phyloP scores from a whole-genome alignment of 2,329 filamentous ascomycete species.

The Arthrobotrys iridis region DNA sequence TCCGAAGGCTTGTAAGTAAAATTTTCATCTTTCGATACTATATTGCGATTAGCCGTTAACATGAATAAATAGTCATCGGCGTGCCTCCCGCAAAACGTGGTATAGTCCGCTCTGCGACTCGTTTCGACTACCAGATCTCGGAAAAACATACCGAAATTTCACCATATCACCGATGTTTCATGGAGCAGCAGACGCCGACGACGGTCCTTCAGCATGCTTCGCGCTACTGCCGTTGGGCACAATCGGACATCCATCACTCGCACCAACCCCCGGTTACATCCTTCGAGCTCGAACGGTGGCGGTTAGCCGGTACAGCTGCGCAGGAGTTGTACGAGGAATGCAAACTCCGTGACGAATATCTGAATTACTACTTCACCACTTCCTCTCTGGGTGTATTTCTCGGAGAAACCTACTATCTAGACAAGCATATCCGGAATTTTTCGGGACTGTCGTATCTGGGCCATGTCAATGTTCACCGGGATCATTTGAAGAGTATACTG shows the following conservation, averaged over 20 bases:
- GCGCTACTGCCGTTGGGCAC: conserved; percentile 41
- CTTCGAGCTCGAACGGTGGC: conserved; percentile 39
- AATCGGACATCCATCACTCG: conserved; percentile 27
- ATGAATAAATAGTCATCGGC: conserved; percentile 24
- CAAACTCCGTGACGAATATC: conserved; percentile 17
- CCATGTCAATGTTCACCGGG: conserved; percentile 40
- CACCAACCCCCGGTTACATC: conserved; percentile 24
- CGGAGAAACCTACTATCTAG: conserved; percentile 42
- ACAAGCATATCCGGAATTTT: conserved; percentile 37
- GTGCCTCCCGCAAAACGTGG: conserved; percentile 25
- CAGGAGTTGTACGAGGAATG: conserved; percentile 33
- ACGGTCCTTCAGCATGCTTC: conserved; percentile 29
- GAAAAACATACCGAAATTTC: conserved; percentile 38
- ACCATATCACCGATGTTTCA: conserved; percentile 17
- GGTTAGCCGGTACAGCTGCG: conserved; percentile 26
- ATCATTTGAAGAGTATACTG: conserved; percentile 36
- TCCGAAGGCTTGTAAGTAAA: conserved; percentile 42
- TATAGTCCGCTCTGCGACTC: conserved; percentile 29
- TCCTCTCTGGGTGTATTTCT: conserved; percentile 37
- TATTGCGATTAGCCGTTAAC: background rate
- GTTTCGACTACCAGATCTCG: conserved; percentile 43
- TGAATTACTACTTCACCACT: conserved; percentile 45
- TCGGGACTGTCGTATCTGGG: conserved; percentile 34
- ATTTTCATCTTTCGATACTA: background rate
- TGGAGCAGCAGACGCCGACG: conserved; percentile 22